Evolutionary conservation across 139 green algal genomes (phyloP), one percentile per base, ranked within the genome.

Genomic region (Micromonas commoda): DNA sequence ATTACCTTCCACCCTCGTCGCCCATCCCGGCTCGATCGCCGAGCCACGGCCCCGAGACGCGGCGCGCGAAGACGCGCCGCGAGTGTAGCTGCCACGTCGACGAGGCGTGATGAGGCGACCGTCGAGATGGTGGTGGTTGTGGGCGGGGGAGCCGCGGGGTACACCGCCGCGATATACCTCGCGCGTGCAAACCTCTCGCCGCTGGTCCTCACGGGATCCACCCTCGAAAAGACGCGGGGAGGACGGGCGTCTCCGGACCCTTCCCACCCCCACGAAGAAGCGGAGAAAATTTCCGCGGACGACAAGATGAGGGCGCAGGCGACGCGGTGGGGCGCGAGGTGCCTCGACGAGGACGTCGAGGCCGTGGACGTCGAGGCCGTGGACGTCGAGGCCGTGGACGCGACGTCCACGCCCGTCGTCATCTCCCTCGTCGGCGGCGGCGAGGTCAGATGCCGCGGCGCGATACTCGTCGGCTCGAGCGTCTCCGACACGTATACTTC

Each of bases 241-340:
- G n/a, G n/a, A n/a, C n/a, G n/a, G n/a, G n/a, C n/a, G n/a, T n/a
- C n/a, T n/a, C n/a, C n/a, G n/a, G n/a, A n/a, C n/a, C n/a, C n/a
- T n/a, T n/a, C 90, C 99, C 6, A 99, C 98, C 95, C 94, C 89
- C 3, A 98, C 94, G 0, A 97, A 90, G 6, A 84, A 89, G 90
- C 83, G 88, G 21, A 83, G 88, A 68, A 88, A 88, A 64, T 88
- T 86, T 67, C 95, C 95, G 51, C n/a, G n/a, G n/a, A n/a, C 94
- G 94, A 98, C 70, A 81, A 85, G 24, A 99, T 99, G 95, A 84
- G 92, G 0, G 78, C 85, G 45, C 94, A 98, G 90, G 93, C 95
- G n/a, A 90, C 97, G 85, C 80, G 93, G 16, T 99, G 94, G 95
- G 95, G 95, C 34, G 84, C 93, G 31, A 86, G 91, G 77, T 82